Conservation (phyloP, 371 early-diverging fungal species). For the Catenaria anguillulae region DNA sequence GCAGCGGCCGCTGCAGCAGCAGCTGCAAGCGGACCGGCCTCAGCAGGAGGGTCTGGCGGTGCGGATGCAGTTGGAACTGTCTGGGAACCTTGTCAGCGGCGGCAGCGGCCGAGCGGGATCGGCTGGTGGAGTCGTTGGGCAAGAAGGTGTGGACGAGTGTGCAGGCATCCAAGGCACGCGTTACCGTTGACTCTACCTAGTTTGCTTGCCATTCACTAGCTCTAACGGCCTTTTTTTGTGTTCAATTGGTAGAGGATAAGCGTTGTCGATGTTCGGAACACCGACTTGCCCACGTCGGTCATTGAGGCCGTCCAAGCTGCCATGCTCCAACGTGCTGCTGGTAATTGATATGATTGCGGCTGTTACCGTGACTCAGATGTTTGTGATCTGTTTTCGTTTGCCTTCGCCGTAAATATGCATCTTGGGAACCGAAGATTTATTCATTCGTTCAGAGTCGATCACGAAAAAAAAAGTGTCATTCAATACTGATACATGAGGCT, state of each 20-base stretch:
- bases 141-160: slow-evolving; percentile 1
- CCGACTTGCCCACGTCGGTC: neutral
- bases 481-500: too few species aligned
- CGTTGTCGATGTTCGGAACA: neutral
- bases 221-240: too few species aligned
- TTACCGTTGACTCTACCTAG: neutral
- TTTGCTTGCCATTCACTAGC: too few species aligned
- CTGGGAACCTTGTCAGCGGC: neutral
- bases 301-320: neutral
- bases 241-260: too few species aligned
- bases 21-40: too few species aligned
- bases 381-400: too few species aligned
- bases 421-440: too few species aligned
- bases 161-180: neutral
- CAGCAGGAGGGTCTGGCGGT: neutral
- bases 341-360: too few species aligned
- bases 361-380: too few species aligned
- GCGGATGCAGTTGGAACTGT: neutral
- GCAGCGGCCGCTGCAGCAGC: neutral
- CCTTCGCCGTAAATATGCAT: too few species aligned
- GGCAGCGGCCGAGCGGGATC: neutral
- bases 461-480: too few species aligned
- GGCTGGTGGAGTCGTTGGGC: neutral
- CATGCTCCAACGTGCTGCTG: neutral
- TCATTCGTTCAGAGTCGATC: too few species aligned